Percentiles rank a stretch among this genome's conserved stretches.
These are phyloP conservation scores for Penicillium diatomitis DNA, from an alignment of 495 filamentous ascomycete genomes.

Conservation along the genomic window DNA sequence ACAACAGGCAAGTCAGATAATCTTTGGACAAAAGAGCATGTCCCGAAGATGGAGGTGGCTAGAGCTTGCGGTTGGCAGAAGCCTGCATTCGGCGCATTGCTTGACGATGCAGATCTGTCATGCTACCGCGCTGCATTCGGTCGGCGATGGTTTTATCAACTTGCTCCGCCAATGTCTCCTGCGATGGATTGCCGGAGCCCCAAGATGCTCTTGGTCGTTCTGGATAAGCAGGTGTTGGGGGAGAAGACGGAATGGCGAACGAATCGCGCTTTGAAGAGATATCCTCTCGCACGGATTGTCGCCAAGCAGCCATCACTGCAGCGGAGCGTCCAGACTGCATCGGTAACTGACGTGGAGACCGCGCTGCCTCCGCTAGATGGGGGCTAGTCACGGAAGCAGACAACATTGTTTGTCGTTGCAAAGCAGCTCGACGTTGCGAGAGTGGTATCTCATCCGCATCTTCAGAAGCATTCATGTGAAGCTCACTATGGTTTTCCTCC, in stretches of 20 bases:
- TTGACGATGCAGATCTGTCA: conserved; percentile 70
- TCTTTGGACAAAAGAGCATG: conserved; percentile 8
- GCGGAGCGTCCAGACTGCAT: conserved; percentile 41
- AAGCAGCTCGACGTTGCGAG: conserved; percentile 50
- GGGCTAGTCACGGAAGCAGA: conserved; percentile 10
- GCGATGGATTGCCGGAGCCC: conserved; percentile 22
- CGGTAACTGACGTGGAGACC: conserved; percentile 7
- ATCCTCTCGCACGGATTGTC: conserved; percentile 61
- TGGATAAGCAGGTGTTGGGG: conserved; percentile 3
- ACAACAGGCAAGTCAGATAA: conserved; percentile 1
- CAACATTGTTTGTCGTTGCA: conserved; percentile 31
- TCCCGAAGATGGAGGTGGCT: conserved; percentile 9
- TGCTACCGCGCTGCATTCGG: conserved; percentile 65
- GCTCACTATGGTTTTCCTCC: conserved; percentile 24
- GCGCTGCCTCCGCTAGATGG: conserved; percentile 8
- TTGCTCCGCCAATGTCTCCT: conserved; percentile 25
- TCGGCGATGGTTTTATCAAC: conserved; percentile 51
- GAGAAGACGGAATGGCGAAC: conserved; percentile 9
- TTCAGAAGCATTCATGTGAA: background rate
- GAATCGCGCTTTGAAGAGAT: conserved; percentile 36
- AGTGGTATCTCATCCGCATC: conserved; percentile 62
- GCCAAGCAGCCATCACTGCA: conserved; percentile 63
- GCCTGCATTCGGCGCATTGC: conserved; percentile 80
- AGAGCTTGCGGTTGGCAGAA: conserved; percentile 44
- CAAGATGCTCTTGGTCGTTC: conserved; percentile 16